Percentiles rank a stretch among this genome's conserved stretches.
These are phyloP conservation scores for Teratosphaeria pseudoeucalypti DNA, from an alignment of 2,329 filamentous ascomycete species.

Conservation along the genomic window DNA sequence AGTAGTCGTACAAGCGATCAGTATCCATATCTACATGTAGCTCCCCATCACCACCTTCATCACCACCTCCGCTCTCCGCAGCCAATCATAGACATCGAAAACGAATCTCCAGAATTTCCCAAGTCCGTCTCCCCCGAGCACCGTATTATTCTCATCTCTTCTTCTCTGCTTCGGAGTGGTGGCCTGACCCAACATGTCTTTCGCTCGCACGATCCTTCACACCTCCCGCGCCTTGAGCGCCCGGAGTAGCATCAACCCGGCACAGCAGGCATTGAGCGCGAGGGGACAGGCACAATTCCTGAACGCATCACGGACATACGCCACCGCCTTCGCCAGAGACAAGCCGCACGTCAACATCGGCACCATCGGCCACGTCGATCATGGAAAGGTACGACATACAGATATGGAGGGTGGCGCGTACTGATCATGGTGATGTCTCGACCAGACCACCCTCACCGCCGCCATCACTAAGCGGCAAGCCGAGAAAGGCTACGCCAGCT, in stretches of 20 bases:
- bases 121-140: background rate
- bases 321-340: conserved; percentile 64
- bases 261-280: conserved; percentile 58
- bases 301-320: conserved; percentile 51
- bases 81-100: background rate
- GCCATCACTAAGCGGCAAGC: conserved; percentile 98
- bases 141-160: background rate
- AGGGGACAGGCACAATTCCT: conserved; percentile 55
- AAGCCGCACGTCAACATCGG: conserved; percentile 99
- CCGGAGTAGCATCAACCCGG: conserved; percentile 56
- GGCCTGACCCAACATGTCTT: conserved; percentile 45
- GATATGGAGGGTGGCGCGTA: background rate
- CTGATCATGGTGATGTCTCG: background rate
- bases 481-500: conserved; percentile 85
- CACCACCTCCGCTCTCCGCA: background rate
- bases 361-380: conserved; percentile 98
- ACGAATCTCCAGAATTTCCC: background rate
- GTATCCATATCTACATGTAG: too few species aligned
- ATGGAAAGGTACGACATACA: conserved; percentile 68
- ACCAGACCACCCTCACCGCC: conserved; percentile 88
- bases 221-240: conserved; percentile 67
- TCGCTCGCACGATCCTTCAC: conserved; percentile 74
- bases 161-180: background rate
- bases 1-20: too few species aligned
- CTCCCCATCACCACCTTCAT: background rate